Conservation (phyloP, 2,329 filamentous ascomycete species). For the Metarhizium guizhouense region DNA sequence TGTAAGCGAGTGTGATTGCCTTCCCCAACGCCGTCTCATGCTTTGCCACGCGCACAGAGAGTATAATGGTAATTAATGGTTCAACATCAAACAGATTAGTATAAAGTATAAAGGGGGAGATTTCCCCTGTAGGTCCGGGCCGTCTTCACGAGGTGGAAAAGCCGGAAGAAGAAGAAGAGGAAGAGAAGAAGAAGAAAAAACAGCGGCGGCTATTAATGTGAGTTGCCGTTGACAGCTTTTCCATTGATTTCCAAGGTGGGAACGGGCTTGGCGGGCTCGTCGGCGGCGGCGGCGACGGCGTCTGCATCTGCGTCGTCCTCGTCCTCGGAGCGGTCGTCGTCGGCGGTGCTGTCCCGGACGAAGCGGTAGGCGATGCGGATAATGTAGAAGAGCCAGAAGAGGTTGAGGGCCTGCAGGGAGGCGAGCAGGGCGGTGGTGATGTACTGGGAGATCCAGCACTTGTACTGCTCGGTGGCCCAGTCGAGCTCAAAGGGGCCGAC, state of each 20-base stretch:
- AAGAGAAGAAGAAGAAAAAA: not conserved
- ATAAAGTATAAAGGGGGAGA: not conserved
- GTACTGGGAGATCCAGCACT: constrained; percentile 59
- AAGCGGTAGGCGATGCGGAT: constrained; percentile 66
- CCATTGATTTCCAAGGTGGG: constrained; percentile 14
- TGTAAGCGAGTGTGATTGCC: too few relatives aligned
- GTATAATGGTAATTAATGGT: too few relatives aligned
- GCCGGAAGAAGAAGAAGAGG: not conserved
- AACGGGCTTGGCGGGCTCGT: constrained; percentile 10
- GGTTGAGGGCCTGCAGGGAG: constrained; percentile 62
- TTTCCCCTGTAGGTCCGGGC: too few relatives aligned
- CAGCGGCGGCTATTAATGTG: not conserved
- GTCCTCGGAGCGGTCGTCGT: constrained; percentile 64
- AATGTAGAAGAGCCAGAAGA: constrained; percentile 78
- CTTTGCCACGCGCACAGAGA: too few relatives aligned
- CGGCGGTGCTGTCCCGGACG: constrained; percentile 48
- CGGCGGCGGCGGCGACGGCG: constrained; percentile 32
- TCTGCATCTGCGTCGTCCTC: constrained; percentile 50
- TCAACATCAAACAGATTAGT: not conserved
- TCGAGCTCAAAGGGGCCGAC: constrained; percentile 67
- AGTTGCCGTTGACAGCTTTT: constrained; percentile 11
- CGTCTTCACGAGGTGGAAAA: too few relatives aligned
- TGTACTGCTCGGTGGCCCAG: constrained; percentile 71
- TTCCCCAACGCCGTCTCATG: too few relatives aligned
- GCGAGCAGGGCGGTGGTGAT: constrained; percentile 59